Base-by-base conservation (phyloP, 805 yeast genomes). In the Candida chauliodis region DNA sequence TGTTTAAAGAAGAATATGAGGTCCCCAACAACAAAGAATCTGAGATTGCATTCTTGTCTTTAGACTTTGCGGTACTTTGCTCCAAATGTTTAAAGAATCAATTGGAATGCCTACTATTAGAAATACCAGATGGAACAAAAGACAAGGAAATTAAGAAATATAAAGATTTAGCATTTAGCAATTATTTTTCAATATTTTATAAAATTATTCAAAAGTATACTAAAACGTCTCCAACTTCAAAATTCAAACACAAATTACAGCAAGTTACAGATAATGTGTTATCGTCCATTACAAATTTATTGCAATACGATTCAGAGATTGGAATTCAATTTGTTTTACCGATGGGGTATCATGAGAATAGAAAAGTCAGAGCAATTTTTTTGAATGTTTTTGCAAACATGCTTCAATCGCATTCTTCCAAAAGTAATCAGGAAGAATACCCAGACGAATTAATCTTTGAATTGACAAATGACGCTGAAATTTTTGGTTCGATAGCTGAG, bases 241-340 rank as follows among this genome's bases (percentile, higher is more conserved):
- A 56, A 41, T 60, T 64, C 16, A 68, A 64, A 47, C 84, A 81
- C 51, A 81, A 83, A 50, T 63, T 77, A 9, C 66, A 74, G 17
- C 57, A 63, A 7, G 68, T 87, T 21, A 72, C 79, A 14, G 85
- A 81, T 14, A 78, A 80, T 56, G 77, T 81, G 8, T 76, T 86
- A 38, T 62, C 67, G 16, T 78, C 85, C 15, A 65, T 87, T 35
- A 78, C 89, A 2, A 84, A 84, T 46, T 57, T 88, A 37, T 66
- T 88, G 32, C 79, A 76, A 48, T 73, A 86, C 3, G 88, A 88
- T 50, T 78, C 82, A 5, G 88, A 82, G 38, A 79, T 84, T 17
- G 95, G 95, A 6, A 63, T 88, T 49, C 78, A 78, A 37, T 78
- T 76, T 55, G 88, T 90, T 2, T 56, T 87, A 11, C 89, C 93